A percentile compares a stretch with the other conserved stretches of the same genome.
Conservation (phyloP, 2,329 filamentous ascomycete species). For the Fusarium camptoceras region DNA sequence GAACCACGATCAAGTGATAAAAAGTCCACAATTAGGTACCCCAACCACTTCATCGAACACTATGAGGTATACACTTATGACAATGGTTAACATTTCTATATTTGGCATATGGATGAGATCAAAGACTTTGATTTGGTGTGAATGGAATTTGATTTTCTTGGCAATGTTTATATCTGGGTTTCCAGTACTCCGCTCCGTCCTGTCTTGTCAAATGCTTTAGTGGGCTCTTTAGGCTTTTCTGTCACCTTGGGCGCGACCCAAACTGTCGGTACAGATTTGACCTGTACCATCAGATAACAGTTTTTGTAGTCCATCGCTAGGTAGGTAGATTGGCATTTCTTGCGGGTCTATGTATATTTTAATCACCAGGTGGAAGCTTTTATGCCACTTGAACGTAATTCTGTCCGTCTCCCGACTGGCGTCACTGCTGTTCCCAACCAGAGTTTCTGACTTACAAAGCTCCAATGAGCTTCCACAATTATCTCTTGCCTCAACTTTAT, state of each 20-base stretch:
- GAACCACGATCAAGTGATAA: slow-evolving; percentile 3
- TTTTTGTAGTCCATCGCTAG: background rate
- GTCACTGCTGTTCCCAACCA: background rate
- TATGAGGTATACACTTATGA: background rate
- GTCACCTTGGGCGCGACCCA: background rate
- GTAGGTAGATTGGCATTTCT: too few relatives aligned
- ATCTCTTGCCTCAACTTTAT: background rate
- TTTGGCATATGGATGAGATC: background rate
- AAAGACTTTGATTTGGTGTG: too few relatives aligned
- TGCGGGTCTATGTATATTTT: too few relatives aligned
- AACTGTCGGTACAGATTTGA: slow-evolving; percentile 13
- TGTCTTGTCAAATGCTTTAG: background rate
- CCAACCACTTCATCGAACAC: background rate
- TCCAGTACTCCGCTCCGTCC: background rate
- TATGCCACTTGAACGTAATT: background rate
- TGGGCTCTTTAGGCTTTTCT: background rate
- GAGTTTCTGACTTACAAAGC: background rate
- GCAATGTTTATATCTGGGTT: too few relatives aligned
- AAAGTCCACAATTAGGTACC: background rate
- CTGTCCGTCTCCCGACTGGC: background rate
- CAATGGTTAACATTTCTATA: background rate
- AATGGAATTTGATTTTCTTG: background rate
- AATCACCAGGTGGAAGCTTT: too few relatives aligned
- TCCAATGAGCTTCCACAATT: background rate
- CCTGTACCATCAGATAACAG: background rate